Evolutionary conservation across 2,329 filamentous ascomycete species (phyloP), one percentile per base, ranked within the genome.

Genomic region (Talaromyces piceae): DNA sequence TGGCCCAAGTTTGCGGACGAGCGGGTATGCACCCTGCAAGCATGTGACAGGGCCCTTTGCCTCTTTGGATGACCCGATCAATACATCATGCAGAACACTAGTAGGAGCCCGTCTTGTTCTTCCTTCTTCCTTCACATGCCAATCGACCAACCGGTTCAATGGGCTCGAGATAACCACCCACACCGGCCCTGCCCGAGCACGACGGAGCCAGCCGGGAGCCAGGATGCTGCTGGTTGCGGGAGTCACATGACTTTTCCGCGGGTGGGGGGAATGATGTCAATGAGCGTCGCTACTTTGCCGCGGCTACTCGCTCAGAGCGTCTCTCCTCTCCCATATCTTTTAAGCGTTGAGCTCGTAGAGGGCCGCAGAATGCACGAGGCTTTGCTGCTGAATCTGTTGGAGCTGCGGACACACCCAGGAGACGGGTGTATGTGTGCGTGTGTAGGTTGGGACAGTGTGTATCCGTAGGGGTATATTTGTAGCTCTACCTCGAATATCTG

Each of bases 231-330:
- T 41, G 30, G 7, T 9, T 22, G 22, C 8, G 13, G 13, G 23
- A 12, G 37, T 53, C 51, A 53, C 51, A 53, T 53, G 51, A 53
- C 51, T 53, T 53, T 53, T 26, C 51, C 51, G 51, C 51, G 51
- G 51, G 20, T 25, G 30, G 25, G 26, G 12, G 4, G 13, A 13
- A 41, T 51, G 41, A 51, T 46, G 41, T 46, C 49, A 46, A 41
- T n/a, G 37, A 37, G 16, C 9, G 33, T n/a, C 28, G 28, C 39
- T 22, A 43, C 12, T 30, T 49, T 50, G 41, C 51, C 51, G 51
- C 51, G 51, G 51, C 45, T 53, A 52, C 25, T 43, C n/a, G n/a
- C n/a, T n/a, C n/a, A n/a, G n/a, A n/a, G n/a, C n/a, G n/a, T n/a
- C n/a, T n/a, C n/a, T n/a, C n/a, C n/a, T n/a, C n/a, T n/a, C n/a